Evolutionary conservation across 2,329 filamentous ascomycete genomes (phyloP), one percentile per base, ranked within the genome.

Genomic region (Ceratocystiopsis sp.): DNA sequence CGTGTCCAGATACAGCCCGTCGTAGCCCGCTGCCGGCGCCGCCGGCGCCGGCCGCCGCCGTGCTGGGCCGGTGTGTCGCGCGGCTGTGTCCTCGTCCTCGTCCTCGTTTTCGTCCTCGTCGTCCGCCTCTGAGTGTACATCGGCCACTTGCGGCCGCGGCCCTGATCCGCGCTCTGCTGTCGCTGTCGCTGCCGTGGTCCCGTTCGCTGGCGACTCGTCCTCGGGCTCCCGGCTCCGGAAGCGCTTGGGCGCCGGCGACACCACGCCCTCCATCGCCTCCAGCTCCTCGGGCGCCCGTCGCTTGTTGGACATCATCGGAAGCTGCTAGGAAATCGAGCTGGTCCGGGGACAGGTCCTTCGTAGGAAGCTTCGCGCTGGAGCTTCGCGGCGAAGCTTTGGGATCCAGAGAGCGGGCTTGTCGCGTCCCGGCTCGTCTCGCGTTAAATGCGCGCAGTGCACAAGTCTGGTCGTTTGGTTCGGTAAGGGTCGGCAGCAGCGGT

Each of bases 1-100:
- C 13, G 91, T 96, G 66, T 98, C 91, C 52, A 98, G 82, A 60
- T 98, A 98, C 25, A 98, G 77, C 59, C 98, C 89, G 54, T 82
- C 80, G 65, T 95, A 98, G 48, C 89, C 89, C 58, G 82, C 82
- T 33, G 83, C 75, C 15, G 89, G 86, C 38, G 80, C 84, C 41
- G 69, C 68, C 59, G 62, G 68, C 39, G 56, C 54, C 25, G 25
- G 7, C 25, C 25, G 25, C 7, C 25, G 25, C 7, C 25, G 25
- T 2, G 25, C 25, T 11, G 25, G 25, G 25, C 25, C 7, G 6
- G 25, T 11, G 25, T 11, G 25, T 29, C 10, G 25, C 10, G 25
- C 54, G 21, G 61, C 59, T 7, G 60, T 58, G n/a, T 62, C 61
- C 4, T 60, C 60, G 13, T 52, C 53, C 4, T 55, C 52, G 9